Evolutionary conservation across 129 eudicot species (phyloP).

Genomic region (Logfia minima): DNA sequence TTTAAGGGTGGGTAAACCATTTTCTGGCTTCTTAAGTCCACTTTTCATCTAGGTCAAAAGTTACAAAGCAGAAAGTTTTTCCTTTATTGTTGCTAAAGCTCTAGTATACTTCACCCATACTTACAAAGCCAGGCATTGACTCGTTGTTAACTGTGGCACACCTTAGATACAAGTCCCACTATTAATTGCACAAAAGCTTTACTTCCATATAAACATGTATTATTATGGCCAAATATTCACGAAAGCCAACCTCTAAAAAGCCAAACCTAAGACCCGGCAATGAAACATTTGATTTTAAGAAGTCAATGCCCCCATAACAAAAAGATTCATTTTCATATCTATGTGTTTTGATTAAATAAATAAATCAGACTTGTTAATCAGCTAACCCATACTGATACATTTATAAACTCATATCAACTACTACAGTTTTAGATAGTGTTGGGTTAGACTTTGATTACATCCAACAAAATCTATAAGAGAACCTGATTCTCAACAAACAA

Average conservation of each 20-base stretch:
- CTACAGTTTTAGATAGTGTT: not conserved
- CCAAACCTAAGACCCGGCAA: no score
- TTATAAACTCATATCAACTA: not conserved
- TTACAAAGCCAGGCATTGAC: no score
- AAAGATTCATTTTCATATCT: not conserved
- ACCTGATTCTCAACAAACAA: no score
- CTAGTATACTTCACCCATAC: no score
- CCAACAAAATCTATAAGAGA: not conserved
- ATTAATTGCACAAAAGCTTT: no score
- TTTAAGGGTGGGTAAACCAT: not conserved
- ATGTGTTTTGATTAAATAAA: not conserved
- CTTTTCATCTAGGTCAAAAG: not conserved
- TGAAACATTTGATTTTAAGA: not conserved
- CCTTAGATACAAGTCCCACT: no score
- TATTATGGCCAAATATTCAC: no score
- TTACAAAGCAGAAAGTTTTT: not conserved
- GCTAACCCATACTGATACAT: not conserved
- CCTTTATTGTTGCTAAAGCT: no score
- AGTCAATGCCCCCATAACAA: not conserved
- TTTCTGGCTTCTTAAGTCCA: not conserved
- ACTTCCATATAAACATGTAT: no score
- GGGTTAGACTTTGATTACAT: not conserved
- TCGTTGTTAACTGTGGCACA: no score
- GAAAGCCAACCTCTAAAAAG: no score
- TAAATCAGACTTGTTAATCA: not conserved